A percentile compares a stretch with the other conserved stretches of the same genome.
phyloP scores from a whole-genome alignment of 176 grass and related monocot species.

The Phoenix roebelenii region DNA sequence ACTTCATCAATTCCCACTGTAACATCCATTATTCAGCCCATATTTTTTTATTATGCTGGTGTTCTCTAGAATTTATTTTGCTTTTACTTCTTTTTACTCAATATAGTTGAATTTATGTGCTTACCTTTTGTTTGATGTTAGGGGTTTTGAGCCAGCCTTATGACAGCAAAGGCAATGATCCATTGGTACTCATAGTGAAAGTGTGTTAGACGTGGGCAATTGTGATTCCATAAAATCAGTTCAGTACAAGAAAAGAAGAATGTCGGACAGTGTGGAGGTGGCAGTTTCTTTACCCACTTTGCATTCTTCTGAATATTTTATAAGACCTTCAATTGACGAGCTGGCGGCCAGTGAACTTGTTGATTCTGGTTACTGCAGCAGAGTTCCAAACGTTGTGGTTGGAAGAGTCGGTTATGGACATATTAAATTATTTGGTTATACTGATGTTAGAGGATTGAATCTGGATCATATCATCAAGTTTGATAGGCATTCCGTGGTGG shows the following conservation, averaged over 20 bases:
- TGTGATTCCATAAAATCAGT: constrained; percentile 1
- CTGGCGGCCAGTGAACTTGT: constrained; percentile 42
- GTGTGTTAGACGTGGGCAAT: too few species aligned
- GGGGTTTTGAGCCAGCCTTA: too few species aligned
- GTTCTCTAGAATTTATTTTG: too few species aligned
- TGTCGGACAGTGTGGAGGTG: constrained; percentile 2
- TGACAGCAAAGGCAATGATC: too few species aligned
- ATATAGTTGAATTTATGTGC: too few species aligned
- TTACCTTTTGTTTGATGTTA: too few species aligned
- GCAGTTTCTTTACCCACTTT: constrained; percentile 38
- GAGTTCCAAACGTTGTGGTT: constrained; percentile 55
- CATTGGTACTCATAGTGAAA: too few species aligned
- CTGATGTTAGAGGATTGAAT: constrained; percentile 66
- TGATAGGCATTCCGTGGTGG: constrained; percentile 38
- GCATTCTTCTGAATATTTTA: constrained; percentile 58
- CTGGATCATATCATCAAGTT: constrained; percentile 65
- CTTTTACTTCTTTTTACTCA: too few species aligned
- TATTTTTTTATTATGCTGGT: too few species aligned
- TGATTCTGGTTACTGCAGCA: constrained; percentile 59
- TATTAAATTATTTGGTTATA: constrained; percentile 39
- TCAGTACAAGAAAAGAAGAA: constrained; percentile 17
- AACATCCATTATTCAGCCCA: too few species aligned
- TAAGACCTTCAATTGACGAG: constrained; percentile 52
- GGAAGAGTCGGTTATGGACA: constrained; percentile 55
- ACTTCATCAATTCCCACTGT: too few species aligned